Base-by-base conservation (phyloP, 441 rosid species). In the Jatropha multifida region DNA sequence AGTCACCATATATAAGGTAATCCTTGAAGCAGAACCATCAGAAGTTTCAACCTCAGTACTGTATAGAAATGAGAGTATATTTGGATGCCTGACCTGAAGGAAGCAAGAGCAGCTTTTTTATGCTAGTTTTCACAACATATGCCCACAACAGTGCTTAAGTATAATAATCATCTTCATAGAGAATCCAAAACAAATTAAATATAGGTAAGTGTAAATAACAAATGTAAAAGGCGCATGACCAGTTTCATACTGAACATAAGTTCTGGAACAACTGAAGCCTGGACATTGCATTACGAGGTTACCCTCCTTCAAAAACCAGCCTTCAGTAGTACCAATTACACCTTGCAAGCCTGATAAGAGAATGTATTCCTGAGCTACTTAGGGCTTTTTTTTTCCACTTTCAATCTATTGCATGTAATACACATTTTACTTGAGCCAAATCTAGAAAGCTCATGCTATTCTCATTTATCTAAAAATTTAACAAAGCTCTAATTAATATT, bases 31-130 rank as follows among this genome's bases (percentile, higher is more conserved):
- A 68, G 97, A 75, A 69, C 91, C 94, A 44, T 96, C 99, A 73
- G 78, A 65, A 81, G 82, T 81, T 86, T 94, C 98, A 72, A 91
- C 89, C 87, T 96, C 99, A 3, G 98, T 88, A 82, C 99, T 96
- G 77, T 94, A 91, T 65, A 96, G 94, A 85, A 94, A 96, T 58
- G 98, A 90, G 58, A 96, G 83, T 79, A 96, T 90, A 82, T 92
- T 96, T 23, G 99, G 99, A 88, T 96, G 99, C 80, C 99, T 91
- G 69, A 92, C 99, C 99, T 96, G 87, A 61, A 76, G 83, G 63
- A 52, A 78, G 55, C 11, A 75, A 71, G 69, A 46, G 18, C 7
- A 79, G 65, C 62, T 23, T 55, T 69, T 44, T 23, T 27, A 52
- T 68, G 4, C 38, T 55, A 15, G 20, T 26, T 14, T 44, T 15